These are phyloP conservation scores for Neopestalotiopsis clavispora DNA, from an alignment of 2,329 filamentous ascomycete genomes.

Conservation along the genomic window DNA sequence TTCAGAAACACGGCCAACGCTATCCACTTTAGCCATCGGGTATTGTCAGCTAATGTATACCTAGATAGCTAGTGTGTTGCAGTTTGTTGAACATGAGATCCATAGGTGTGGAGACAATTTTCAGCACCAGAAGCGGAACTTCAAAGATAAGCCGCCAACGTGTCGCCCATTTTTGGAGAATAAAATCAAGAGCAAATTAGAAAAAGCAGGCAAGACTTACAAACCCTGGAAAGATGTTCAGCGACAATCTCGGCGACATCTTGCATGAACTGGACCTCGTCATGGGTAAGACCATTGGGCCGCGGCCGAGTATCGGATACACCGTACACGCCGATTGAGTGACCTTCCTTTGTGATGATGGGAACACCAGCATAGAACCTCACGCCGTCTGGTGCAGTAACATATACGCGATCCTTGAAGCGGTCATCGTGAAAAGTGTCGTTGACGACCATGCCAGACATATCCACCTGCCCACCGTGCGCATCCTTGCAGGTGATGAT, in stretches of 20 bases:
- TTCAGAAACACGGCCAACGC: constrained; percentile 26
- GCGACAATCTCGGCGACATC: constrained; percentile 62
- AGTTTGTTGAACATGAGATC: background rate
- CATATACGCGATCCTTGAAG: constrained; percentile 26
- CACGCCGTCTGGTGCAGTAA: constrained; percentile 23
- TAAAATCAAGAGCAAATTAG: background rate
- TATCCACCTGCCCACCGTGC: constrained; percentile 12
- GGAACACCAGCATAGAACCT: constrained; percentile 27
- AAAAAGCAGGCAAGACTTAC: constrained; percentile 36
- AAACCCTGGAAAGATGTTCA: constrained; percentile 61
- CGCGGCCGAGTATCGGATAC: constrained; percentile 21
- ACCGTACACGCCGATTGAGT: constrained; percentile 25
- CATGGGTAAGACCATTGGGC: constrained; percentile 51
- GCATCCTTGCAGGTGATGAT: constrained; percentile 22
- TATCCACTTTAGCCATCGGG: constrained; percentile 21
- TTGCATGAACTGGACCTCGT: constrained; percentile 58
- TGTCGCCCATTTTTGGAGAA: background rate
- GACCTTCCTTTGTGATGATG: constrained; percentile 20
- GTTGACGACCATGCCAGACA: constrained; percentile 37
- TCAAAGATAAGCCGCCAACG: background rate
- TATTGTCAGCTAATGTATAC: constrained; percentile 13
- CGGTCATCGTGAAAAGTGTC: constrained; percentile 38
- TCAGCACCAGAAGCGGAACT: background rate
- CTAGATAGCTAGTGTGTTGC: background rate
- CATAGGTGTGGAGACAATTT: background rate